Conservation (phyloP, 257 asterid species). For the Nicotiana attenuata region DNA sequence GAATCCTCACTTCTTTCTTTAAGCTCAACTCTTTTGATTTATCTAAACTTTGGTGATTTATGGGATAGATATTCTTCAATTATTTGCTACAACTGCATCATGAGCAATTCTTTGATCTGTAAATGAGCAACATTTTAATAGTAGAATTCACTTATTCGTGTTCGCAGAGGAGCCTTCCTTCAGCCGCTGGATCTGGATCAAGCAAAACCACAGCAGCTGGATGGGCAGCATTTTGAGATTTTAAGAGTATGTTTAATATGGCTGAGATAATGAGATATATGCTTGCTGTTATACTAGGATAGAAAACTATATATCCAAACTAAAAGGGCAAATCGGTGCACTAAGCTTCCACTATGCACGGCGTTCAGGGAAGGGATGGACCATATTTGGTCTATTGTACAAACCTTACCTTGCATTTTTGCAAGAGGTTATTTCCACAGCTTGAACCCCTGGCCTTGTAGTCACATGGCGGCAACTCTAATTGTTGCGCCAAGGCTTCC, state of each 20-base stretch:
- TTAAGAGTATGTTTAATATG: constrained; percentile 3
- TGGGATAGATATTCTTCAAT: background rate
- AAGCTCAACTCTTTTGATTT: too few species aligned
- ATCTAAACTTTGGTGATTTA: background rate
- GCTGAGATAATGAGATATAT: constrained; percentile 21
- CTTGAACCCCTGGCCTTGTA: background rate
- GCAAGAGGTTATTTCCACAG: background rate
- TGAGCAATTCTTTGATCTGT: background rate
- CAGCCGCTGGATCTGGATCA: constrained; percentile 49
- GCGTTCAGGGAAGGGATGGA: background rate
- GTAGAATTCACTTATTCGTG: background rate
- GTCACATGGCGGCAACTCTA: background rate
- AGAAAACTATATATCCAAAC: constrained; percentile 17
- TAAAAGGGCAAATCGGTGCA: background rate
- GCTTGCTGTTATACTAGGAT: constrained; percentile 37
- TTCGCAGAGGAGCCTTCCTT: constrained; percentile 77
- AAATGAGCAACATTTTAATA: background rate
- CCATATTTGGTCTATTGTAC: background rate
- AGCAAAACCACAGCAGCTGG: constrained; percentile 70
- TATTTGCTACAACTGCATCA: background rate
- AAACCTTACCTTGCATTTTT: background rate
- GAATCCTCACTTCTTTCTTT: too few species aligned
- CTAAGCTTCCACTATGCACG: background rate
- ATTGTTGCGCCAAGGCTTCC: background rate
- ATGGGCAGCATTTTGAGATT: constrained; percentile 88